Evolutionary conservation across 441 rosid genomes (phyloP).

Genomic region (Gossypium schwendimanii): DNA sequence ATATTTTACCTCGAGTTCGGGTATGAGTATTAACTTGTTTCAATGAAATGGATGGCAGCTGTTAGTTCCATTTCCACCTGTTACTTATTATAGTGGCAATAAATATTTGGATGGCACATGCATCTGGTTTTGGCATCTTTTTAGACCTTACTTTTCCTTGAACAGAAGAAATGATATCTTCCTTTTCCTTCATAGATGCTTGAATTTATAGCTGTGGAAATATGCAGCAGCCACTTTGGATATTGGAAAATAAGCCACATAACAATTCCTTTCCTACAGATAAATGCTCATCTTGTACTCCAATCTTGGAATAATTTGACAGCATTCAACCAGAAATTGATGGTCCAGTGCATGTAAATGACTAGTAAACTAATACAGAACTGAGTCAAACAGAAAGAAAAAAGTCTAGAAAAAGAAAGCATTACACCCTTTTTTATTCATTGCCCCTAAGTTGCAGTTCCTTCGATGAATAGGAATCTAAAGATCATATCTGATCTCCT

Average conservation of each 20-base stretch:
- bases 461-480: background rate
- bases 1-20: background rate
- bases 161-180: background rate
- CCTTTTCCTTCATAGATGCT: background rate
- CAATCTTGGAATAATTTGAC: slow-evolving; percentile 1
- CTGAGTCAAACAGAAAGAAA: background rate
- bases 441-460: background rate
- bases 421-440: background rate
- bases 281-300: background rate
- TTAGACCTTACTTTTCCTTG: background rate
- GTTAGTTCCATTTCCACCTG: background rate
- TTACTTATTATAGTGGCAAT: background rate
- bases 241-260: slow-evolving; percentile 4
- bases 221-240: slow-evolving; percentile 6
- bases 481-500: background rate
- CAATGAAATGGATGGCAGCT: background rate
- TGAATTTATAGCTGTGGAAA: slow-evolving; percentile 3
- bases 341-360: background rate
- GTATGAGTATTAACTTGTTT: background rate
- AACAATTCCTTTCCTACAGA: background rate
- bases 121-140: slow-evolving; percentile 12
- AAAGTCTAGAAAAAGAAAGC: background rate
- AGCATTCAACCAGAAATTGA: background rate
- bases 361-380: background rate
- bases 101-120: background rate